A percentile compares a stretch with the other conserved stretches of the same genome.
Conservation (phyloP, 2,329 filamentous ascomycete species). For the Juglanconis sp. region DNA sequence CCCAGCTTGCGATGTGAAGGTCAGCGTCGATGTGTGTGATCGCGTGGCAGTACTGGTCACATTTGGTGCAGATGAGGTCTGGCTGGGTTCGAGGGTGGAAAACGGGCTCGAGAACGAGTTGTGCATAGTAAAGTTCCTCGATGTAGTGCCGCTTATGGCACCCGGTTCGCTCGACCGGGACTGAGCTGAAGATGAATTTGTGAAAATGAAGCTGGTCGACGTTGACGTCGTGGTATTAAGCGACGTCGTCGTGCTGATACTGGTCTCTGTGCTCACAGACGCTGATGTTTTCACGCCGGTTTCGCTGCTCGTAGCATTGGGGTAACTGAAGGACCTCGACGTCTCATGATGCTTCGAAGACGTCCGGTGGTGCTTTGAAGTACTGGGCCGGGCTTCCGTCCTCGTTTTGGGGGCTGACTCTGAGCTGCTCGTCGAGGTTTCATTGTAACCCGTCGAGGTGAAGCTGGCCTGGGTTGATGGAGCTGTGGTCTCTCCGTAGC, state of each 20-base stretch:
- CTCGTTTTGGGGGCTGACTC: not conserved
- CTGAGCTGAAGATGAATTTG: not conserved
- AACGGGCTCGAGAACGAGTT: not conserved
- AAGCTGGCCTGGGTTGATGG: not conserved
- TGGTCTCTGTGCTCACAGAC: not conserved
- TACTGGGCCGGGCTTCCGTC: not conserved
- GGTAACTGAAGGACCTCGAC: not conserved
- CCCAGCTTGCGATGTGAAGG: not conserved
- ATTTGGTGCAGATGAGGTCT: not conserved
- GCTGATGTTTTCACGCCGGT: not conserved
- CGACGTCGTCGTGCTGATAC: not conserved
- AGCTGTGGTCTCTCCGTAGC: not conserved
- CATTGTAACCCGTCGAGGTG: not conserved
- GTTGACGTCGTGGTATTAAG: not conserved
- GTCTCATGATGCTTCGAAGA: not conserved
- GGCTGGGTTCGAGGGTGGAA: not conserved
- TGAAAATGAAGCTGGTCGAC: not conserved
- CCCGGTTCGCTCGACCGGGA: not conserved
- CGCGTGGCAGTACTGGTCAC: not conserved
- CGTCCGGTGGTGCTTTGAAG: not conserved
- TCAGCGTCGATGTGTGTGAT: not conserved
- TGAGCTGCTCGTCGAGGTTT: not conserved
- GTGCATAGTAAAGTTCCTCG: not conserved
- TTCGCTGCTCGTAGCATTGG: not conserved
- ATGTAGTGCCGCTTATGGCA: not conserved